Evolutionary conservation across 2,329 filamentous ascomycete species (phyloP), one percentile per base, ranked within the genome.

Genomic region (Clarireedia hainanense): DNA sequence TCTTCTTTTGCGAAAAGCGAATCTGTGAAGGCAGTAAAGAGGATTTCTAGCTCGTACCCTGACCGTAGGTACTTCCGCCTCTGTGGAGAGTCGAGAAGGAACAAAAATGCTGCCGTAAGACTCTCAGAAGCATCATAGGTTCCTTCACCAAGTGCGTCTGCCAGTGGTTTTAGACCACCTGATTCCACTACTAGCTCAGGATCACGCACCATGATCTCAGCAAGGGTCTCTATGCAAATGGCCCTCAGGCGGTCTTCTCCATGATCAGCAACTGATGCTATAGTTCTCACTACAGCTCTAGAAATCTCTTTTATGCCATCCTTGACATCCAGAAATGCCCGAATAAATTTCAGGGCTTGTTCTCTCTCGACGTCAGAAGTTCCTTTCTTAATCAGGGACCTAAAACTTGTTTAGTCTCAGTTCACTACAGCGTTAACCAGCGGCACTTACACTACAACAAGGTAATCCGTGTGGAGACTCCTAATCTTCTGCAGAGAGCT

Each of bases 311-410:
- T 80, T 7, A 95, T 85, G 10, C 94, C 94, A 60, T 91, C 89
- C 68, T 96, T 96, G 61, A 97, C 90, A 68, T 99, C 94, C 2
- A 99, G 76, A 67, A 99, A 99, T 9, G 91, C 89, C 57, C 94
- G 84, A 26, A 97, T 86, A 69, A 99, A 96, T 70, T 99, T 99
- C 65, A 99, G 76, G 12, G 94, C 94, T 72, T 99, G 94, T 71
- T 99, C 94, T 53, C 95, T 83, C 74, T 99, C 94, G 17, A 99
- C 89, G 64, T 92, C 91, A n/a, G 92, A 89, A 71, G 96, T 97
- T 67, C 88, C 87, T 70, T 97, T 94, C 69, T 97, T 97, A 61
- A 95, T 90, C 36, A 99, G 76, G 0, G 94, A 97, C 58, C 79
- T 81, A 56, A 27, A 23, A 58, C 17, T 12, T 34, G 10, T 56